phyloP scores from a whole-genome alignment of 768 basidiomycete species.

The Guyanaporus albipodus region DNA sequence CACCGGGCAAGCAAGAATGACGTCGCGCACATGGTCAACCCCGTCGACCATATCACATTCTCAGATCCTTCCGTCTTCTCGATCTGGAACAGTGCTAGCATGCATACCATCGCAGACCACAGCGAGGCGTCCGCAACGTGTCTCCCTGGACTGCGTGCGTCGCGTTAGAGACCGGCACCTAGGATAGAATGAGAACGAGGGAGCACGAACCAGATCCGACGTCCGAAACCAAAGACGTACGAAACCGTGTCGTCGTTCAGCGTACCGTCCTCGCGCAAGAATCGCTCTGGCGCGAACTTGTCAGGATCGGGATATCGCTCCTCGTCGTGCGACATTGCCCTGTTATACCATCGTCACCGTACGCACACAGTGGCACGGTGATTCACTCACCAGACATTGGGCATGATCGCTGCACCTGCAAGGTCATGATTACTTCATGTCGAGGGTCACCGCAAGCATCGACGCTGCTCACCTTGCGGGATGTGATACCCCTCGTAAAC shows the following conservation, averaged over 20 bases:
- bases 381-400: conserved; percentile 11
- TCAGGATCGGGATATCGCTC: conserved; percentile 32
- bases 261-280: conserved; percentile 21
- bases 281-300: conserved; percentile 38
- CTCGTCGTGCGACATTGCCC: conserved; percentile 42
- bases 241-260: conserved; percentile 12
- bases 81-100: conserved; percentile 17
- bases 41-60: conserved; percentile 17
- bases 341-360: conserved; percentile 1
- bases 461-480: conserved; percentile 16
- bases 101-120: conserved; percentile 21
- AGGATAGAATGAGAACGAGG: background rate
- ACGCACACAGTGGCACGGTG: too few relatives aligned
- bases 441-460: too few relatives aligned
- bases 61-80: conserved; percentile 14
- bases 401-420: conserved; percentile 8
- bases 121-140: conserved; percentile 20
- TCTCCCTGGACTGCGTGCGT: conserved; percentile 14
- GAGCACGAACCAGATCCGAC: conserved; percentile 21
- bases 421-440: background rate
- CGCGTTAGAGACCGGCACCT: background rate
- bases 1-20: background rate
- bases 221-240: conserved; percentile 21
- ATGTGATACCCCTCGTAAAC: conserved; percentile 35
- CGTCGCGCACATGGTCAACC: conserved; percentile 7